These are phyloP conservation scores for Colletotrichum sp. DNA, from an alignment of 2,329 filamentous ascomycete species.

Conservation along the genomic window DNA sequence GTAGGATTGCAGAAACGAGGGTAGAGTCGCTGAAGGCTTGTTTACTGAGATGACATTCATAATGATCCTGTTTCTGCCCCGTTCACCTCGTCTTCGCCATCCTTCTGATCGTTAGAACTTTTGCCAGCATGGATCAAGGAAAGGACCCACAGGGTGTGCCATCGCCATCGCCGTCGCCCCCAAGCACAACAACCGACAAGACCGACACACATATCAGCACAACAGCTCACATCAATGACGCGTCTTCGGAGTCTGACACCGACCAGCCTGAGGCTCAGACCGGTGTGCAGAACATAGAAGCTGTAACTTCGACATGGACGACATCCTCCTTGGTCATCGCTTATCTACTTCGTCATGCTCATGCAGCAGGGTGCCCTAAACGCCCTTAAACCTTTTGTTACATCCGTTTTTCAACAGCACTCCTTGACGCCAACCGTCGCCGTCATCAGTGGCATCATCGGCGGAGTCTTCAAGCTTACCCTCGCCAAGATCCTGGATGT, in stretches of 20 bases:
- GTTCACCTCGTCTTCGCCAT: not conserved
- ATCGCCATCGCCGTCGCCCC: not conserved
- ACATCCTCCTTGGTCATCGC: not conserved
- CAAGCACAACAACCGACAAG: not conserved
- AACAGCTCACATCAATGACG: not conserved
- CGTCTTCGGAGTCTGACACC: not conserved
- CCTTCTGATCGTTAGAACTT: not conserved
- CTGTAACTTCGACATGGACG: not conserved
- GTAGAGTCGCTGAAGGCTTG: fast-evolving
- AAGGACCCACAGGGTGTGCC: not conserved
- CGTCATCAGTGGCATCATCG: not conserved
- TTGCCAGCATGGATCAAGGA: not conserved
- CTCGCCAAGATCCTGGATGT: slow-evolving; percentile 40
- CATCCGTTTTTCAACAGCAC: not conserved
- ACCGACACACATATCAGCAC: not conserved
- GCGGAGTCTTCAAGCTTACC: slow-evolving; percentile 2
- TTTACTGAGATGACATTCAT: not conserved
- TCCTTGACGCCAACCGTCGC: not conserved
- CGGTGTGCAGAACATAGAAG: not conserved
- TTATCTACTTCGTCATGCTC: not conserved
- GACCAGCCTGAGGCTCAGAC: not conserved
- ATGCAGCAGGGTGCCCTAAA: not conserved
- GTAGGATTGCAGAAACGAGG: not conserved
- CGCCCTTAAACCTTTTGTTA: not conserved
- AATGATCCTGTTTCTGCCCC: not conserved